These are phyloP conservation scores for Ustilago cynodontis DNA, from an alignment of 1,284 basidiomycete species.

Conservation along the genomic window DNA sequence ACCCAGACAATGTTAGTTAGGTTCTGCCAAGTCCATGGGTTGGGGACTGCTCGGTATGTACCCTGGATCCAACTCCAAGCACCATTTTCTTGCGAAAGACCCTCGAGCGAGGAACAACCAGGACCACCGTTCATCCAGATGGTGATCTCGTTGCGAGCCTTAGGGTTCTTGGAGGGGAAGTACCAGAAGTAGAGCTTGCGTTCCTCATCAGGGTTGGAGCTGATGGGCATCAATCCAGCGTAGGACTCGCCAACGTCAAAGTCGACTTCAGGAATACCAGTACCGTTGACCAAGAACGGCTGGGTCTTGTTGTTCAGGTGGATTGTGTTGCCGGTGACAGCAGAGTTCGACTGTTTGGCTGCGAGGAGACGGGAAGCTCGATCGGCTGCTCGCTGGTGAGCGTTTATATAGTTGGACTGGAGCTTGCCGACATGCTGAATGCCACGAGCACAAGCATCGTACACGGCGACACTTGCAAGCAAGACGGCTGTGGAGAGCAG, in stretches of 20 bases:
- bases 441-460: conserved; percentile 39
- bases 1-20: conserved; percentile 80
- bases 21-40: conserved; percentile 84
- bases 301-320: conserved; percentile 41
- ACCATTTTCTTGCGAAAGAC: conserved; percentile 84
- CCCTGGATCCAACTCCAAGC: conserved; percentile 78
- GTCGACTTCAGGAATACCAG: conserved; percentile 50
- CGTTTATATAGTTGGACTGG: conserved; percentile 29
- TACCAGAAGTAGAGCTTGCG: conserved; percentile 85
- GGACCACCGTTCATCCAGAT: conserved; percentile 75
- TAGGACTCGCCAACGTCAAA: conserved; percentile 57
- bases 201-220: conserved; percentile 27
- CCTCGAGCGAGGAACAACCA: conserved; percentile 81
- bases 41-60: conserved; percentile 77
- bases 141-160: conserved; percentile 80
- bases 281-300: conserved; percentile 39
- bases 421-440: conserved; percentile 45
- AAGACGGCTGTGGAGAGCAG: conserved; percentile 25
- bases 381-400: conserved; percentile 30
- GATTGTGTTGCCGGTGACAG: conserved; percentile 17
- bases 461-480: conserved; percentile 28
- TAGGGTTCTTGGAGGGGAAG: conserved; percentile 81
- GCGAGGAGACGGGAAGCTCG: conserved; percentile 23
- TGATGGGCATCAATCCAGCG: conserved; percentile 60
- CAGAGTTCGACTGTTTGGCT: conserved; percentile 18